Conservation (phyloP, 495 filamentous ascomycete genomes). For the Penicillium argentinense region DNA sequence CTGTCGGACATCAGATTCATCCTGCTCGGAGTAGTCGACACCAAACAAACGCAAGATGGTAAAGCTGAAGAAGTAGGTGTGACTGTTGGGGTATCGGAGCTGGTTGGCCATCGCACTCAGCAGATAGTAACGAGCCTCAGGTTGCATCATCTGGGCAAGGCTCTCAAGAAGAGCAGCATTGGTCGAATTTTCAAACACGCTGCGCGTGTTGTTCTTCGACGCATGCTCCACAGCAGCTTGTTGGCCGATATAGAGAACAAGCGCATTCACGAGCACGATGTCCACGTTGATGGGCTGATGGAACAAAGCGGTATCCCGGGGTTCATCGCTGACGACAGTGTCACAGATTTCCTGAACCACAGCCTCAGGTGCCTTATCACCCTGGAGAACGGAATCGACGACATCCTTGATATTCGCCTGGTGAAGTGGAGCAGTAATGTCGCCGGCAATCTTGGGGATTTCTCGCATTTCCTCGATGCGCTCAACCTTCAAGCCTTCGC, state of each 20-base stretch:
- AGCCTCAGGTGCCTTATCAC: constrained; percentile 58
- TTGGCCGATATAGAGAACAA: constrained; percentile 80
- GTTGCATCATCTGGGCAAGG: constrained; percentile 68
- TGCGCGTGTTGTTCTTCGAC: constrained; percentile 54
- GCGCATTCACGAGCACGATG: constrained; percentile 69
- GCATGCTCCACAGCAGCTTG: constrained; percentile 59
- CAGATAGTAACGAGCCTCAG: constrained; percentile 83
- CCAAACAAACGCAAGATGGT: constrained; percentile 86
- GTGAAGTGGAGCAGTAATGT: constrained; percentile 58
- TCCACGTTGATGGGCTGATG: constrained; percentile 64
- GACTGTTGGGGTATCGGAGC: constrained; percentile 82
- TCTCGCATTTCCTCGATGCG: constrained; percentile 74
- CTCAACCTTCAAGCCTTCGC: constrained; percentile 76
- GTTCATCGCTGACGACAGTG: constrained; percentile 56
- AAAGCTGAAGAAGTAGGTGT: constrained; percentile 92
- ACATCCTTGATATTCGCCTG: constrained; percentile 64
- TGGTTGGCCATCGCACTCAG: constrained; percentile 85
- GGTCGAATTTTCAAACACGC: constrained; percentile 71
- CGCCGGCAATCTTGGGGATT: constrained; percentile 59
- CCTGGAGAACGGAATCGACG: constrained; percentile 64
- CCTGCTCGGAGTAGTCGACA: constrained; percentile 69
- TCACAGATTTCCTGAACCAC: constrained; percentile 69
- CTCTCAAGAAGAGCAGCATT: constrained; percentile 73
- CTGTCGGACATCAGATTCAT: constrained; percentile 80
- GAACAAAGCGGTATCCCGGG: constrained; percentile 59